Conservation (phyloP, 2,329 filamentous ascomycete species). For the Thelonectria blattea region DNA sequence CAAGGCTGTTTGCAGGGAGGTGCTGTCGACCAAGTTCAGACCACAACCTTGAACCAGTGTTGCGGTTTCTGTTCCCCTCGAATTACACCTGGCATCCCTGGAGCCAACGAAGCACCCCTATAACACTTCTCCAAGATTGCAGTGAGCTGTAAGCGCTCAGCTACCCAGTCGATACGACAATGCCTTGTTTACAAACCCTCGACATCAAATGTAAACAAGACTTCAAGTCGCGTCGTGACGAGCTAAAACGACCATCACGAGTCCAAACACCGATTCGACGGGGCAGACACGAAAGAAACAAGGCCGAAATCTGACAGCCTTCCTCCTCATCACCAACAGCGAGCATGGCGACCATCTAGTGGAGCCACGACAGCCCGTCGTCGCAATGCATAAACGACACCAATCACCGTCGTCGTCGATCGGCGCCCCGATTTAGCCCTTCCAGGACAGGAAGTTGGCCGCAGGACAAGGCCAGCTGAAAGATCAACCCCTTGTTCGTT, state of each 20-base stretch:
- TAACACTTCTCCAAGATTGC: too few relatives aligned
- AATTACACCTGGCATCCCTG: too few relatives aligned
- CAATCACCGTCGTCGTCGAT: slow-evolving; percentile 27
- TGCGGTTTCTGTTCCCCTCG: too few relatives aligned
- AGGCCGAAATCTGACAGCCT: slow-evolving; percentile 18
- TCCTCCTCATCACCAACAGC: slow-evolving; percentile 5
- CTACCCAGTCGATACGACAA: not conserved
- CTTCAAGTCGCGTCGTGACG: slow-evolving; percentile 1
- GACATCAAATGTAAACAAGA: not conserved
- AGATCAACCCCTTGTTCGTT: slow-evolving; percentile 1
- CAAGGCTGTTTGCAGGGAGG: too few relatives aligned
- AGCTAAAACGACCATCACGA: slow-evolving; percentile 3
- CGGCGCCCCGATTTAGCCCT: slow-evolving; percentile 13
- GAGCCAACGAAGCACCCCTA: too few relatives aligned
- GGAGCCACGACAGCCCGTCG: slow-evolving; percentile 36
- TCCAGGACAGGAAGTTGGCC: slow-evolving; percentile 18
- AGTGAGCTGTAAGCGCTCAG: not conserved
- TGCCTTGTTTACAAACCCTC: not conserved
- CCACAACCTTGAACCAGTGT: too few relatives aligned
- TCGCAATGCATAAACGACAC: slow-evolving; percentile 27
- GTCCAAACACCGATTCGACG: slow-evolving; percentile 19
- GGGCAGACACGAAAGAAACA: slow-evolving; percentile 15
- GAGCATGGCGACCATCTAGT: slow-evolving; percentile 20
- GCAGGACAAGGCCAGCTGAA: slow-evolving; percentile 20
- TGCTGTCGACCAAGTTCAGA: too few relatives aligned